Evolutionary conservation across 768 basidiomycete genomes (phyloP), one percentile per base, ranked within the genome.

Genomic region (Termitomyces sp.): DNA sequence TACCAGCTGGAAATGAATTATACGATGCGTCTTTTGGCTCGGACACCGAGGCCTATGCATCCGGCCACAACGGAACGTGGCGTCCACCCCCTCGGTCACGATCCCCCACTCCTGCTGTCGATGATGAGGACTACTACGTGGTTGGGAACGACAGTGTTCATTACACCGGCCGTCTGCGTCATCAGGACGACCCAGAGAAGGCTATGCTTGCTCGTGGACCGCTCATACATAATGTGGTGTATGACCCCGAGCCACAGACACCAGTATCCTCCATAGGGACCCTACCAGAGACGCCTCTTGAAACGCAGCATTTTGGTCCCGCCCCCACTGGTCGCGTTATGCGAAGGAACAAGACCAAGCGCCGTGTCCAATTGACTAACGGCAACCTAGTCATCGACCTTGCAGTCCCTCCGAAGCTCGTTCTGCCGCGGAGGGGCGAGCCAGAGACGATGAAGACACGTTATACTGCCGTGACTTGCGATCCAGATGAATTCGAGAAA

Each of bases 401-500:
- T 53, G 79, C 83, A 44, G 90, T 97, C 2, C 95, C 95, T 7
- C 85, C 90, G 3, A 88, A 88, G 63, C 76, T 98, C 38, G 82
- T 94, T 18, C 70, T 97, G 55, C 87, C 89, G 29, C 70, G 89
- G 63, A 70, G 79, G 43, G 82, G 87, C 54, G 81, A 87, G 61
- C 76, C 82, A 42, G 91, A 94, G 70, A 90, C 86, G 65, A 83
- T 75, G 60, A 79, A 82, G 65, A 83, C 85, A 22, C 77, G 89
- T 55, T 93, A 88, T 67, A 94, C 94, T 5, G 94, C 92, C 0
- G 89, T 95, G 5, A 97, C 94, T 10, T 93, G 94, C 67, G 93
- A 94, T 66, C 94, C 95, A 1, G 91, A 98, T 65, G 88, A 95
- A 32, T 97, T 95, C 65, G 85, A 90, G 69, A 81, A 78, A 65